These are phyloP conservation scores for Exophiala sideris DNA, from an alignment of 2,329 filamentous ascomycete genomes.

Conservation along the genomic window DNA sequence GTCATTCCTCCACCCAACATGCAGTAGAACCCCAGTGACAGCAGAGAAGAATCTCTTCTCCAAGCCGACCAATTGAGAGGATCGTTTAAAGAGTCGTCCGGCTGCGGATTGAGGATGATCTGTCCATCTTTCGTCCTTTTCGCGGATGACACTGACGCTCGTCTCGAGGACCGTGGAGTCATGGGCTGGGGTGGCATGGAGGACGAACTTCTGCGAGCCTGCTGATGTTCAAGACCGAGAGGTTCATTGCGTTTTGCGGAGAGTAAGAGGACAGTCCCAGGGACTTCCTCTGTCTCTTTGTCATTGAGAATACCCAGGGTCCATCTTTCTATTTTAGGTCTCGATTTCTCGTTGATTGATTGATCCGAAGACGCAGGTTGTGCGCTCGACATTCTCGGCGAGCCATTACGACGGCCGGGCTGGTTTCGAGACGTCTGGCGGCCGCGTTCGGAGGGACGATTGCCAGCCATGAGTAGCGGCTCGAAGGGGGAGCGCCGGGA, in stretches of 20 bases:
- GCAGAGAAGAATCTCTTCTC: slow-evolving; percentile 73
- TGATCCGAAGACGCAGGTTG: neutral
- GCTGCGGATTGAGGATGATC: slow-evolving; percentile 87
- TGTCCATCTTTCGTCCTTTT: slow-evolving; percentile 78
- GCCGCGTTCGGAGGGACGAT: too few species aligned
- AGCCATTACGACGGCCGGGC: neutral
- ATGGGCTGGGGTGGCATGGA: slow-evolving; percentile 48
- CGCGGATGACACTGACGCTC: slow-evolving; percentile 43
- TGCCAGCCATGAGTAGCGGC: too few species aligned
- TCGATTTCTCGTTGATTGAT: slow-evolving; percentile 10
- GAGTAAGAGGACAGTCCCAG: slow-evolving; percentile 63
- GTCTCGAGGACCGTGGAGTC: slow-evolving; percentile 32
- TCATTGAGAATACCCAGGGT: slow-evolving; percentile 81
- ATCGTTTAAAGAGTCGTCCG: slow-evolving; percentile 85
- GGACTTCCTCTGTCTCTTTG: slow-evolving; percentile 76
- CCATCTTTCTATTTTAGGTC: slow-evolving; percentile 41
- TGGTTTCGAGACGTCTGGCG: neutral
- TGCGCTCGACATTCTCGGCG: neutral
- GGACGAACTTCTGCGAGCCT: slow-evolving; percentile 47
- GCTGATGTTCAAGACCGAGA: slow-evolving; percentile 58
- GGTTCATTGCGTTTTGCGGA: slow-evolving; percentile 61
- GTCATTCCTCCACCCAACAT: slow-evolving; percentile 93
- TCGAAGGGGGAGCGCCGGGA: too few species aligned
- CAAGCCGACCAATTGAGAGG: slow-evolving; percentile 87
- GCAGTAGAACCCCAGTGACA: slow-evolving; percentile 86